These are phyloP conservation scores for Sphaerulina populicola DNA, from an alignment of 2,329 filamentous ascomycete genomes.

Conservation along the genomic window DNA sequence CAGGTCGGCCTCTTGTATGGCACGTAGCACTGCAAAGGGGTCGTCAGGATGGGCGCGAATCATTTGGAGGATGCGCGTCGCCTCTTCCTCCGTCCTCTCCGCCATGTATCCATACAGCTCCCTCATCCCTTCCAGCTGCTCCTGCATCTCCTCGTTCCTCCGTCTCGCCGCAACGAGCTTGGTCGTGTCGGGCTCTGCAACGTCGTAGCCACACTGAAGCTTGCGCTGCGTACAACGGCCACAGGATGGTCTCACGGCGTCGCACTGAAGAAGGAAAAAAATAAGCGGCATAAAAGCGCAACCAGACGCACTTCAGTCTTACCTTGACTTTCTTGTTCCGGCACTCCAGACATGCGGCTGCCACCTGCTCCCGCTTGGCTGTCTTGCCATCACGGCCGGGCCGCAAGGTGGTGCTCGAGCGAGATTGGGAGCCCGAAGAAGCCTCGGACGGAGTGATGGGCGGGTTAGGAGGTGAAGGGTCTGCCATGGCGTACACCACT, in stretches of 20 bases:
- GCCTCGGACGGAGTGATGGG: conserved; percentile 3
- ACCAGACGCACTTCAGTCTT: background rate
- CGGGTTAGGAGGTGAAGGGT: background rate
- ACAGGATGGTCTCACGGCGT: conserved; percentile 3
- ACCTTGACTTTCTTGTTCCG: conserved; percentile 11
- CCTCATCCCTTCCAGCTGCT: conserved; percentile 3
- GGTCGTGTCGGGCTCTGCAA: conserved; percentile 3
- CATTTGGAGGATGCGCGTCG: conserved; percentile 2
- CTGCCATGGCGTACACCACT: background rate
- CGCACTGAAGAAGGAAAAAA: conserved; percentile 1
- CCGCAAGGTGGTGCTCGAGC: background rate
- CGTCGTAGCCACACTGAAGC: conserved; percentile 7
- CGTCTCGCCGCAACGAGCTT: conserved; percentile 7
- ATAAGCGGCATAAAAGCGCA: background rate
- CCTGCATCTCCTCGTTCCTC: conserved; percentile 3
- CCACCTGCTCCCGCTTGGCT: conserved; percentile 8
- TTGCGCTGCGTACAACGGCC: conserved; percentile 5
- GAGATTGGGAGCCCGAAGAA: background rate
- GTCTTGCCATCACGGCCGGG: conserved; percentile 4
- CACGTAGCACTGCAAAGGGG: conserved; percentile 7
- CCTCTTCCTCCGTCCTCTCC: conserved; percentile 1
- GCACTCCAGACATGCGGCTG: conserved; percentile 6
- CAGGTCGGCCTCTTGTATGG: conserved; percentile 8
- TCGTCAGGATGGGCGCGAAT: conserved; percentile 5
- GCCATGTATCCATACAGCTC: conserved; percentile 5